These are phyloP conservation scores for Bauhinia variegata DNA, from an alignment of 306 rosid species.

Conservation along the genomic window DNA sequence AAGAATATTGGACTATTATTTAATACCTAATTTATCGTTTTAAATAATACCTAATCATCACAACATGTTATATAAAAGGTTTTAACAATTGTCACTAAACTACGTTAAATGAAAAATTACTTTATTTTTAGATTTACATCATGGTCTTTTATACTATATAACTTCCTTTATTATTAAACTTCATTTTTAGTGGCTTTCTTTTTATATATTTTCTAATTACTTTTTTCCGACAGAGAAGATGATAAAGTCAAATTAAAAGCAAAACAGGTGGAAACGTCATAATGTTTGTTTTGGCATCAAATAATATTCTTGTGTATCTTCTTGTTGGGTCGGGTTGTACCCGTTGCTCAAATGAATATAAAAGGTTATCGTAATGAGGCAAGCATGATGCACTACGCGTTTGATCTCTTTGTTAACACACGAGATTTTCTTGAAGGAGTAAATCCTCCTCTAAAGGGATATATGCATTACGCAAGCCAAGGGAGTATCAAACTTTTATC, in stretches of 20 bases:
- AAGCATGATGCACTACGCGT: constrained; percentile 6
- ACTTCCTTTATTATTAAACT: too few species aligned
- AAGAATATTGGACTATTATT: too few species aligned
- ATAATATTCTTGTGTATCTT: constrained; percentile 49
- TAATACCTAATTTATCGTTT: too few species aligned
- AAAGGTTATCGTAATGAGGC: not conserved
- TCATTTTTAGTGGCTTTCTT: too few species aligned
- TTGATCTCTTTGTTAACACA: constrained; percentile 14
- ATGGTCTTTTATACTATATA: too few species aligned
- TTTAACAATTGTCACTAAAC: too few species aligned
- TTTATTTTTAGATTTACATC: too few species aligned
- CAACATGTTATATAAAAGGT: too few species aligned
- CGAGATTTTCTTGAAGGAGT: not conserved
- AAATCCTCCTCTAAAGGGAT: constrained; percentile 28
- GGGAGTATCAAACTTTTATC: constrained; percentile 9
- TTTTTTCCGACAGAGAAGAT: not conserved
- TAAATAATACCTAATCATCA: too few species aligned
- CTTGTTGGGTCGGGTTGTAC: constrained; percentile 17
- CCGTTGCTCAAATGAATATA: constrained; percentile 1
- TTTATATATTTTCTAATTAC: constrained; percentile 20
- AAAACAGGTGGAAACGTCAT: constrained; percentile 27
- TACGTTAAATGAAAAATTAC: too few species aligned
- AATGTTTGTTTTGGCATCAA: constrained; percentile 42
- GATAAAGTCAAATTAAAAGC: constrained; percentile 7
- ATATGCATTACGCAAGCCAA: constrained; percentile 45